Conservation (phyloP, 2,329 filamentous ascomycete species). For the Fusarium sp. region DNA sequence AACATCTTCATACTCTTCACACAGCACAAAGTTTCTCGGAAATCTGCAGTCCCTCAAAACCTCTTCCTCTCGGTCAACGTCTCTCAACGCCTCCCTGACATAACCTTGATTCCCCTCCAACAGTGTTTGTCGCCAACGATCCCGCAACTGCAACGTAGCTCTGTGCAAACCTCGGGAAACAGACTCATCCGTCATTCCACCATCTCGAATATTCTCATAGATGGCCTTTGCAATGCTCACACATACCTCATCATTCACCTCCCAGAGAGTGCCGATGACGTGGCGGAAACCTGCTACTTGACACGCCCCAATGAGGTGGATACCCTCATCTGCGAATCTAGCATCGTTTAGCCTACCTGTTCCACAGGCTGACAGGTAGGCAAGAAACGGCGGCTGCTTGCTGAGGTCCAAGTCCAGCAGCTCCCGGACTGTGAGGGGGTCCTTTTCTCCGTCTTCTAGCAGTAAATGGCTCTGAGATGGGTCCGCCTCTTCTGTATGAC, state of each 20-base stretch:
- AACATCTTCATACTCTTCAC: not conserved
- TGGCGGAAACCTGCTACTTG: constrained; percentile 21
- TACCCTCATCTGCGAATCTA: constrained; percentile 53
- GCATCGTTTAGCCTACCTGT: constrained; percentile 48
- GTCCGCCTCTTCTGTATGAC: not conserved
- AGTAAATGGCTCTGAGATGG: constrained; percentile 29
- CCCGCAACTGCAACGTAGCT: not conserved
- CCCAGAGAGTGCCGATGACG: constrained; percentile 19
- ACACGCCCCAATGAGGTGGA: constrained; percentile 52
- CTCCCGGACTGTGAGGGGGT: constrained; percentile 28
- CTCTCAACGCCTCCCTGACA: not conserved
- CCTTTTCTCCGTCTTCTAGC: constrained; percentile 9
- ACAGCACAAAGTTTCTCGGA: not conserved
- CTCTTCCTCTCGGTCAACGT: not conserved
- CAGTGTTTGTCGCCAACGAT: constrained; percentile 2
- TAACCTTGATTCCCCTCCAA: not conserved
- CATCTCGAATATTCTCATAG: not conserved
- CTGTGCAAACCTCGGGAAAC: constrained; percentile 10
- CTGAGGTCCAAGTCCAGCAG: constrained; percentile 37
- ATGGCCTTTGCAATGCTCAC: constrained; percentile 9
- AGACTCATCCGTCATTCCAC: not conserved
- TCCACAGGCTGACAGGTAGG: constrained; percentile 57
- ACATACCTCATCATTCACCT: not conserved
- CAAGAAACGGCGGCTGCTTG: constrained; percentile 50
- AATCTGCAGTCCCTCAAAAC: not conserved